Evolutionary conservation across 176 grass and related monocot genomes (phyloP), one percentile per base, ranked within the genome.

Genomic region (Oryza glaberrima): DNA sequence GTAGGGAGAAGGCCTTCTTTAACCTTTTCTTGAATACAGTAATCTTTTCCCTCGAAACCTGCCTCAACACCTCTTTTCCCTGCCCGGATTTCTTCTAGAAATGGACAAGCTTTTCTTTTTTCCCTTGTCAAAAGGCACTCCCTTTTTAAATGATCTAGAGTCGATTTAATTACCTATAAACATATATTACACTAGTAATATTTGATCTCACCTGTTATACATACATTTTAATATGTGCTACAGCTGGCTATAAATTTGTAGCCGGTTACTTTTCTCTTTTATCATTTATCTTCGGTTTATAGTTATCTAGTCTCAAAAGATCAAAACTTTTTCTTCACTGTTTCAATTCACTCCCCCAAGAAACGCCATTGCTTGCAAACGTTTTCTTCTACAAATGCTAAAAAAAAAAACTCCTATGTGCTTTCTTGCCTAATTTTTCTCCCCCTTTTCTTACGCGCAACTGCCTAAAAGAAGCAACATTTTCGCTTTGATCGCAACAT

Each of bases 1-100:
- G 92, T 87, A 64, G 28, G 28, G 71, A 22, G 43, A 47, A 47
- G 1, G 12, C 44, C 7, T 48, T 13, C 11, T 15, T 47, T 47
- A 0, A 16, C 48, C 6, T 10, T 14, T 28, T 49, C 44, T 56
- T 9, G 16, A 38, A 16, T 58, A 0, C 49, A 17, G 49, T 51
- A 45, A 28, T 73, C 43, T 15, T 73, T 13, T 6, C 11, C 11
- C 40, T 72, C 11, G 40, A 67, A 19, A 75, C 54, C 46, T 66
- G 12, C 16, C 51, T 81, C 52, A 75, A 35, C 16, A 22, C 47
- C 9, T 76, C 22, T 23, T 72, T 72, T 13, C 7, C 17, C 35
- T 72, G 9, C 2, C 10, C 26, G 4, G 74, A 26, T 69, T 63
- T 75, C 47, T 66, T 92, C 46, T 10, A 70, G 85, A 84, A 72